These are phyloP conservation scores for Phytophthora colocasiae DNA, from an alignment of 352 stramenopile genomes.

Conservation along the genomic window DNA sequence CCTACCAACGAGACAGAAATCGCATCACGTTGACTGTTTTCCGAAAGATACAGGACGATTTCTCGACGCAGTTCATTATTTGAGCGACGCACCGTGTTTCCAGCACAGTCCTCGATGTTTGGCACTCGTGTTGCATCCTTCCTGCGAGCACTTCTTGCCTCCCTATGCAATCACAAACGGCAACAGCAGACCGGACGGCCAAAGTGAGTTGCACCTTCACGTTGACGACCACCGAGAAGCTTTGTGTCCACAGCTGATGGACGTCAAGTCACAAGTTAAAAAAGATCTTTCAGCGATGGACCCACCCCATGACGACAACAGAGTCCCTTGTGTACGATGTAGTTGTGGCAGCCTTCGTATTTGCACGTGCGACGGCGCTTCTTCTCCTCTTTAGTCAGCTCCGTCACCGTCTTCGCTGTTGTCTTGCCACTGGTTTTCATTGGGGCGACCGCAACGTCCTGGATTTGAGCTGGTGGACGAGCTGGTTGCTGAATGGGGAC, in stretches of 20 bases:
- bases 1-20: not conserved
- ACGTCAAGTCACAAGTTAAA: not conserved
- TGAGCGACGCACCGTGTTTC: constrained; percentile 30
- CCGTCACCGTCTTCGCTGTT: not conserved
- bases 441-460: constrained; percentile 5
- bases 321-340: constrained; percentile 54
- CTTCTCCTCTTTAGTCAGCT: constrained; percentile 44
- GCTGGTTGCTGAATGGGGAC: constrained; percentile 7
- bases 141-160: constrained; percentile 52
- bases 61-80: not conserved
- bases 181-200: not conserved
- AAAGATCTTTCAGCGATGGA: constrained; percentile 1
- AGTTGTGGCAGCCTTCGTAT: constrained; percentile 51
- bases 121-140: constrained; percentile 54
- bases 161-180: constrained; percentile 28
- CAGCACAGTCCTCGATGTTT: constrained; percentile 55
- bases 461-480: constrained; percentile 4
- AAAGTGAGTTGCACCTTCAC: not conserved
- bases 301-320: constrained; percentile 52
- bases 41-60: not conserved
- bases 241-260: not conserved
- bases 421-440: not conserved
- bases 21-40: not conserved
- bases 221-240: not conserved
- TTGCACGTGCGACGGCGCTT: constrained; percentile 46